phyloP scores from a whole-genome alignment of 371 early-diverging fungal genomes.

The Mortierella sp. region DNA sequence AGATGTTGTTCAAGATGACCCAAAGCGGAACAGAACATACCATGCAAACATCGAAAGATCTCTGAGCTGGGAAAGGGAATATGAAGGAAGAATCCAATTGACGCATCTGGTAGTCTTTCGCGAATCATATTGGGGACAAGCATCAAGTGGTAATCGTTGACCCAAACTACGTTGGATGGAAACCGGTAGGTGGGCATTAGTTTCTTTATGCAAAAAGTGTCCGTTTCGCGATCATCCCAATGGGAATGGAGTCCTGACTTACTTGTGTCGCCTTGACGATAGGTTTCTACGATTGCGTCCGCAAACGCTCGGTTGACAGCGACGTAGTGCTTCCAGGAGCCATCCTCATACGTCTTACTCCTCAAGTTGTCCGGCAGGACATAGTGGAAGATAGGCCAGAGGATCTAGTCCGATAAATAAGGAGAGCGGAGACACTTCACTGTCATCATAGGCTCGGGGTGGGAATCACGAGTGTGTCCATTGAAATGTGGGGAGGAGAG shows the following conservation, averaged over 20 bases:
- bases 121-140: slow-evolving; percentile 91
- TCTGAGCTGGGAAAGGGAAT: slow-evolving; percentile 96
- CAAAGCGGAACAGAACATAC: slow-evolving; percentile 66
- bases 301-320: slow-evolving; percentile 87
- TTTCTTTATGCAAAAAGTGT: no score
- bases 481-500: no score
- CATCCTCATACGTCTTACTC: slow-evolving; percentile 66
- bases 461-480: background rate
- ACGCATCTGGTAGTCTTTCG: slow-evolving; percentile 75
- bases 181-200: background rate
- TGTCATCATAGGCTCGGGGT: no score
- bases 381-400: slow-evolving; percentile 99
- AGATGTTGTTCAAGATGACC: no score
- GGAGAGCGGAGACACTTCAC: background rate
- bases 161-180: slow-evolving; percentile 80
- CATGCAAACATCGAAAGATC: slow-evolving; percentile 88
- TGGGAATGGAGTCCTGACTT: slow-evolving; percentile 53
- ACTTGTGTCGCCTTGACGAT: slow-evolving; percentile 86
- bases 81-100: slow-evolving; percentile 96
- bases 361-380: slow-evolving; percentile 81
- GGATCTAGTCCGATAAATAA: slow-evolving; percentile 55
- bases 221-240: no score
- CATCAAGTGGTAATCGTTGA: slow-evolving; percentile 98
- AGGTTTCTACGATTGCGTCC: slow-evolving; percentile 73
- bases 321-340: slow-evolving; percentile 85